phyloP scores from a whole-genome alignment of 768 basidiomycete genomes.

The Amanita muscaria region DNA sequence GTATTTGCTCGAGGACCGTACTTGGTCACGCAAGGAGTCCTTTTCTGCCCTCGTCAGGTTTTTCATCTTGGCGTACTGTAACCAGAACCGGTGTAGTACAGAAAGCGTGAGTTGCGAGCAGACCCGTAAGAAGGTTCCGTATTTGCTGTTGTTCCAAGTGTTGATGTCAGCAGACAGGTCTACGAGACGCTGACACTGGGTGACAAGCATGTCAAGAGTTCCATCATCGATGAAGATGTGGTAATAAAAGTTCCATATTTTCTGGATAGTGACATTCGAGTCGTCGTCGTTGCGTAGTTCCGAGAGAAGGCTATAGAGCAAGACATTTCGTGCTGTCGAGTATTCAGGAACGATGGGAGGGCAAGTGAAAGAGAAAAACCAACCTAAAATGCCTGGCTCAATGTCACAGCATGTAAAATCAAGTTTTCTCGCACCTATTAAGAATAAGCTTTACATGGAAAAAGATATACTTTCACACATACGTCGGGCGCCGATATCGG shows the following conservation, averaged over 20 bases:
- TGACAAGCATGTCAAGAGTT: conserved; percentile 22
- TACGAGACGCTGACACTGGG: conserved; percentile 32
- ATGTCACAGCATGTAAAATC: conserved; percentile 6
- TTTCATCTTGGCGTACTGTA: conserved; percentile 22
- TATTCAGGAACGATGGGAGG: not conserved
- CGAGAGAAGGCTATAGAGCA: conserved; percentile 34
- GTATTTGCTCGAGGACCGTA: conserved; percentile 15
- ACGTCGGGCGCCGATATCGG: conserved; percentile 15
- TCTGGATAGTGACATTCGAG: conserved; percentile 3
- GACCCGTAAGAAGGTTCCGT: conserved; percentile 29
- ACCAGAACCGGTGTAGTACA: conserved; percentile 34
- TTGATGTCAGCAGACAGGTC: conserved; percentile 23
- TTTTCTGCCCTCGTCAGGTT: conserved; percentile 15
- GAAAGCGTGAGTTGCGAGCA: conserved; percentile 29
- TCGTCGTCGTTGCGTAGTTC: conserved; percentile 16
- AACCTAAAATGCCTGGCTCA: not conserved
- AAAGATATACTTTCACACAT: not conserved
- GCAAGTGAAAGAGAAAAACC: not conserved
- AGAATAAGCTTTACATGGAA: not conserved
- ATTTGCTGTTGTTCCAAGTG: conserved; percentile 32
- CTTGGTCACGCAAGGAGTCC: conserved; percentile 15
- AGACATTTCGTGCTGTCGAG: conserved; percentile 36
- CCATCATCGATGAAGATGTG: conserved; percentile 36
- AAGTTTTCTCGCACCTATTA: not conserved
- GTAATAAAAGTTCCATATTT: conserved; percentile 40